Evolutionary conservation across 2,329 filamentous ascomycete species (phyloP).

Genomic region (Calonectria pseudoreteaudii): DNA sequence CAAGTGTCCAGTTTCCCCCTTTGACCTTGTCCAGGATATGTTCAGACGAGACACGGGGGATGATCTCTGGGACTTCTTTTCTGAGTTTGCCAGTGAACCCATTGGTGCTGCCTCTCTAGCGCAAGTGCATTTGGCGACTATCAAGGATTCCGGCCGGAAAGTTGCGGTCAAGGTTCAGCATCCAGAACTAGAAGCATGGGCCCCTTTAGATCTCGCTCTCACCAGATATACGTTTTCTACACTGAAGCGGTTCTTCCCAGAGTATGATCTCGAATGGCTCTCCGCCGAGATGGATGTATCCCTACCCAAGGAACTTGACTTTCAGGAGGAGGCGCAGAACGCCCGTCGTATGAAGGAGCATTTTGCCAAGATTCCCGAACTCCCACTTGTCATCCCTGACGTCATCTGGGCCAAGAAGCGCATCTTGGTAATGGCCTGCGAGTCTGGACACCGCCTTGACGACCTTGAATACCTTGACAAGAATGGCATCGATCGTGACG

Average conservation of each 20-base stretch:
- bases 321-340: conserved; percentile 86
- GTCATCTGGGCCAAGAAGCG: conserved; percentile 91
- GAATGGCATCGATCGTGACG: conserved; percentile 91
- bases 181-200: conserved; percentile 89
- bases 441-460: conserved; percentile 87
- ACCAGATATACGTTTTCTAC: conserved; percentile 91
- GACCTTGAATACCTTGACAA: conserved; percentile 88
- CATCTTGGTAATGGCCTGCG: conserved; percentile 95
- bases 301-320: conserved; percentile 91
- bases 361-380: conserved; percentile 78
- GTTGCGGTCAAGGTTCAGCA: conserved; percentile 99
- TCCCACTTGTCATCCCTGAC: conserved; percentile 89
- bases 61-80: conserved; percentile 85
- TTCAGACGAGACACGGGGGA: conserved; percentile 85
- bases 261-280: conserved; percentile 97
- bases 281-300: conserved; percentile 93
- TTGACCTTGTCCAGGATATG: conserved; percentile 88
- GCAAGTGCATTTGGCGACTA: conserved; percentile 89
- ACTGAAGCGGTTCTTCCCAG: conserved; percentile 92
- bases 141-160: conserved; percentile 84
- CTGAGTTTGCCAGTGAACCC: conserved; percentile 81
- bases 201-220: conserved; percentile 85
- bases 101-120: conserved; percentile 95
- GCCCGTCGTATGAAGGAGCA: conserved; percentile 83
- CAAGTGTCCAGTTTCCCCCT: conserved; percentile 91